phyloP scores from a whole-genome alignment of 1,139 yeast species.

The Blastobotrys persicus region DNA sequence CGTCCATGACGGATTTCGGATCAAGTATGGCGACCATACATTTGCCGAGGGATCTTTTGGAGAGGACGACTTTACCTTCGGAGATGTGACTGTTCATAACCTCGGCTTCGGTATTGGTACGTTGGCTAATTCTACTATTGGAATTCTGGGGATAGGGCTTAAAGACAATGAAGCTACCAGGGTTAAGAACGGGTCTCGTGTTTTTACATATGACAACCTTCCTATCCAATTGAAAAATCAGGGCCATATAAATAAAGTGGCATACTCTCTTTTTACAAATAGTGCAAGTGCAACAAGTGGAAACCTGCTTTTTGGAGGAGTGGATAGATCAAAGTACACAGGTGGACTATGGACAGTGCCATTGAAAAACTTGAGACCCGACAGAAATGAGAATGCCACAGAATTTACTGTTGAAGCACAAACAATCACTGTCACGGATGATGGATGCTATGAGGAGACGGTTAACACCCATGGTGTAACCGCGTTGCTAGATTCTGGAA shows the following conservation, averaged over 20 bases:
- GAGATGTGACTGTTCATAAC: slow-evolving; percentile 15
- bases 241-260: slow-evolving; percentile 42
- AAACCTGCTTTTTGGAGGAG: slow-evolving; percentile 57
- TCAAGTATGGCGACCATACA: slow-evolving; percentile 38
- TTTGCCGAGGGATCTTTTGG: slow-evolving; percentile 55
- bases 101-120: slow-evolving; percentile 34
- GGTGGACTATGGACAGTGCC: slow-evolving; percentile 44
- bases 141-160: slow-evolving; percentile 49
- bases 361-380: slow-evolving; percentile 19
- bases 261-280: slow-evolving; percentile 56
- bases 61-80: slow-evolving; percentile 48
- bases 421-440: slow-evolving; percentile 19
- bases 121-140: slow-evolving; percentile 32
- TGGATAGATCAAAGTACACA: slow-evolving; percentile 52
- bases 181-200: slow-evolving; percentile 10
- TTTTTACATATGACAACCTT: slow-evolving; percentile 24
- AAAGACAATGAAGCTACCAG: slow-evolving; percentile 40
- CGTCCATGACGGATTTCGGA: slow-evolving; percentile 23
- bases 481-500: slow-evolving; percentile 65
- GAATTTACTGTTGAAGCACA: slow-evolving; percentile 21
- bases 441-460: slow-evolving; percentile 1
- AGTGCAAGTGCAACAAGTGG: slow-evolving; percentile 44
- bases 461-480: slow-evolving; percentile 21
- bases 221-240: slow-evolving; percentile 25
- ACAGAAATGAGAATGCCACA: slow-evolving; percentile 15